Evolutionary conservation across 768 basidiomycete genomes (phyloP).

Genomic region (Amanita subjunquillea): DNA sequence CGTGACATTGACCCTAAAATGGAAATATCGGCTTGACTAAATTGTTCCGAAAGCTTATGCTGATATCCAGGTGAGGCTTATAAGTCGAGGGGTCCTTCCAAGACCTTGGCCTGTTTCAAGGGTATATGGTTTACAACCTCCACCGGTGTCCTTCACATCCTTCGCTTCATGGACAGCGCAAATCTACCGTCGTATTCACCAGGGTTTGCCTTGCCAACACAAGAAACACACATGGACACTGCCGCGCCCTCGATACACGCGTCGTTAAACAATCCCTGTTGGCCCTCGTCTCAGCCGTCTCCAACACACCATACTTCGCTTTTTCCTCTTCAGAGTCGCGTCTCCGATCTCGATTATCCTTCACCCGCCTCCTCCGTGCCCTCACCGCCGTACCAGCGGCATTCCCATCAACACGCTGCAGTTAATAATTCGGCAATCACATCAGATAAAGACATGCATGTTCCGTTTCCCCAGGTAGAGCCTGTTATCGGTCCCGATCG

Average conservation of each 20-base stretch:
- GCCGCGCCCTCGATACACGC: slow-evolving; percentile 13
- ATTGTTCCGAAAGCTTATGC: slow-evolving; percentile 9
- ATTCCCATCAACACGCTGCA: slow-evolving; percentile 16
- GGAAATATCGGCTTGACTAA: slow-evolving; percentile 14
- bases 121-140: slow-evolving; percentile 5
- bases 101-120: slow-evolving; percentile 5
- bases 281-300: slow-evolving; percentile 1
- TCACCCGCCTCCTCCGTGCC: slow-evolving; percentile 28
- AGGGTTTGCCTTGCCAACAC: neutral
- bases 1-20: slow-evolving; percentile 13
- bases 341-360: slow-evolving; percentile 25
- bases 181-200: slow-evolving; percentile 2
- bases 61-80: slow-evolving; percentile 7
- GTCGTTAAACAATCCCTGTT: slow-evolving; percentile 10
- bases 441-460: slow-evolving; percentile 11
- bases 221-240: slow-evolving; percentile 1
- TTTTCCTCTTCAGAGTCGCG: slow-evolving; percentile 14
- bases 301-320: slow-evolving; percentile 7
- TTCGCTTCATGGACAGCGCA: slow-evolving; percentile 4
- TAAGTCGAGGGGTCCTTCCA: slow-evolving; percentile 6
- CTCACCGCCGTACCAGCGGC: slow-evolving; percentile 20
- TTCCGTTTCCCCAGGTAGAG: slow-evolving; percentile 30
- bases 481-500: slow-evolving; percentile 46
- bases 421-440: slow-evolving; percentile 13
- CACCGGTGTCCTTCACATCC: neutral